Evolutionary conservation across 306 rosid species (phyloP).

Genomic region (Corylus americana): DNA sequence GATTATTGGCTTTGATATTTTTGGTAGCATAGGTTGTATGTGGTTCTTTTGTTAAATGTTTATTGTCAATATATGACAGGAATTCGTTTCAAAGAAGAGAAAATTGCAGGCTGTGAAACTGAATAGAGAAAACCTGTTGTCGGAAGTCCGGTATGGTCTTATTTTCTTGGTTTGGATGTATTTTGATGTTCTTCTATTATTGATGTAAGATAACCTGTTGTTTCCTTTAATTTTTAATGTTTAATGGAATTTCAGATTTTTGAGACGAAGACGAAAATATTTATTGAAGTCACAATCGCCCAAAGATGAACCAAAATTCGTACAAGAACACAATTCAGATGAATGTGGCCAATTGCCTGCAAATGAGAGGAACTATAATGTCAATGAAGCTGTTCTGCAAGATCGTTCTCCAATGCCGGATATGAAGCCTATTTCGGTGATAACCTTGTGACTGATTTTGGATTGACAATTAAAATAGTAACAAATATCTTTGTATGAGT

Average conservation of each 20-base stretch:
- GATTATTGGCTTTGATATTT: not conserved
- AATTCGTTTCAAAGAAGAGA: slow-evolving; percentile 47
- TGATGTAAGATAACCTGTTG: not conserved
- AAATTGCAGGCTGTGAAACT: slow-evolving; percentile 31
- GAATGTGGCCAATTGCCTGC: slow-evolving; percentile 8
- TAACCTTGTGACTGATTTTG: slow-evolving; percentile 1
- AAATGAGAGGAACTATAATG: slow-evolving; percentile 23
- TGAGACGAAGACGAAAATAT: slow-evolving; percentile 42
- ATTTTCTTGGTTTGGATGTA: not conserved
- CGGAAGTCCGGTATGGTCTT: slow-evolving; percentile 56
- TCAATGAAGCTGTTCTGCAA: slow-evolving; percentile 24
- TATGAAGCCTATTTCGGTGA: slow-evolving; percentile 8
- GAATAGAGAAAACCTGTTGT: slow-evolving; percentile 40
- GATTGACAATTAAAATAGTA: not conserved
- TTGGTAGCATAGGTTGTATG: not conserved
- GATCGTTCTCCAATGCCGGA: slow-evolving; percentile 8
- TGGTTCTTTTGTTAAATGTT: not conserved
- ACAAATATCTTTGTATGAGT: not conserved
- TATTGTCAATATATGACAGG: slow-evolving; percentile 39
- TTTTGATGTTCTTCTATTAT: not conserved
- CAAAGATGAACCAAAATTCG: slow-evolving; percentile 26
- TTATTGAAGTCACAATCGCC: slow-evolving; percentile 29
- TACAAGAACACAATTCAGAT: slow-evolving; percentile 22
- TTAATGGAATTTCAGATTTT: slow-evolving; percentile 43
- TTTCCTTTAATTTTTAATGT: not conserved